A percentile compares a stretch with the other conserved stretches of the same genome.
Evolutionary conservation across 2,329 filamentous ascomycete genomes (phyloP).

Genomic region (Stachybotrys chlorohalonatus): DNA sequence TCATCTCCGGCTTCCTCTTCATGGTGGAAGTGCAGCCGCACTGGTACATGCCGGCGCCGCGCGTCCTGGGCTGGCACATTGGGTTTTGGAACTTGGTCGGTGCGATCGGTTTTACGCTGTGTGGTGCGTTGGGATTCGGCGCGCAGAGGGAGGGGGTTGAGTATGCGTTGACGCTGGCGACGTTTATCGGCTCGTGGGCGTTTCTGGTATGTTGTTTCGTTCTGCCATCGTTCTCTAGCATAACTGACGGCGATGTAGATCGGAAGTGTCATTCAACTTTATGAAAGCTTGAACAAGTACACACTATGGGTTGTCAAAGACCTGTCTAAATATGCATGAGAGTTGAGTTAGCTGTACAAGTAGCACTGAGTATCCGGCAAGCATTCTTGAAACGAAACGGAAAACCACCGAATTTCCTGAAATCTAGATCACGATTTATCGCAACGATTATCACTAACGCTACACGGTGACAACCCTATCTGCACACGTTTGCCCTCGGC

Average conservation of each 20-base stretch:
- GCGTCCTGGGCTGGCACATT: slow-evolving; percentile 57
- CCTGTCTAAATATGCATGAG: not conserved
- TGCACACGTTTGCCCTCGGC: slow-evolving; percentile 6
- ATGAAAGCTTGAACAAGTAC: slow-evolving; percentile 15
- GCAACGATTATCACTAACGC: too few species aligned
- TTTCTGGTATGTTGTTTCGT: slow-evolving; percentile 23
- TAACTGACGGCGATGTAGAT: slow-evolving; percentile 35
- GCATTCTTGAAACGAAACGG: not conserved
- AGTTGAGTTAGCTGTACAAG: not conserved
- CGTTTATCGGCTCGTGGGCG: slow-evolving; percentile 40
- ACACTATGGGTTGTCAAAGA: slow-evolving; percentile 9
- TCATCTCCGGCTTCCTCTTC: slow-evolving; percentile 48
- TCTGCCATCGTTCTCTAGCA: not conserved
- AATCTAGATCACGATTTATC: too few species aligned
- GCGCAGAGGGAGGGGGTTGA: slow-evolving; percentile 17
- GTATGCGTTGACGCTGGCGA: slow-evolving; percentile 39
- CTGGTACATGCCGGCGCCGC: slow-evolving; percentile 51
- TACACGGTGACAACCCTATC: not conserved
- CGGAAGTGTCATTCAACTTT: slow-evolving; percentile 14
- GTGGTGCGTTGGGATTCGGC: slow-evolving; percentile 46
- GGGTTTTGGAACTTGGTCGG: slow-evolving; percentile 58
- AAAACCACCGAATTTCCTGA: not conserved
- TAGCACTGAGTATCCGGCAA: not conserved
- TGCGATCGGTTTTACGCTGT: slow-evolving; percentile 53
- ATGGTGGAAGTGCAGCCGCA: slow-evolving; percentile 57